Percentiles rank a stretch among this genome's conserved stretches.
phyloP scores from a whole-genome alignment of 495 filamentous ascomycete genomes.

The Aspergillus affinis region DNA sequence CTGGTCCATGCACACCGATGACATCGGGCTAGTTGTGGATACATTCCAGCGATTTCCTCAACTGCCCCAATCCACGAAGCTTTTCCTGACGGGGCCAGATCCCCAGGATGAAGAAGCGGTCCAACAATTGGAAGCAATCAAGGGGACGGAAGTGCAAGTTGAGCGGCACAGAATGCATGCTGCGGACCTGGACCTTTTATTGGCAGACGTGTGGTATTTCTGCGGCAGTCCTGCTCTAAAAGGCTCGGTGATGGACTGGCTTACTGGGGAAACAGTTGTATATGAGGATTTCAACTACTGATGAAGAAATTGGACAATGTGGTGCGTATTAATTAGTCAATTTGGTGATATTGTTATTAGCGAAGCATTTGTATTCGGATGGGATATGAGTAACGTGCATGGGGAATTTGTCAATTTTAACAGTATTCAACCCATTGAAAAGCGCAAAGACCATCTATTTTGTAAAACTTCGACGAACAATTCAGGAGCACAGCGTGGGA shows the following conservation, averaged over 20 bases:
- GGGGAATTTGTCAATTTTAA: neutral
- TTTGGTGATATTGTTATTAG: neutral
- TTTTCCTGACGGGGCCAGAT: constrained; percentile 62
- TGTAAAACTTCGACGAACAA: no score
- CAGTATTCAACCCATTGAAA: neutral
- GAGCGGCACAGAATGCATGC: constrained; percentile 51
- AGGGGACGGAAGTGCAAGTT: constrained; percentile 41
- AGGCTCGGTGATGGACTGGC: constrained; percentile 58
- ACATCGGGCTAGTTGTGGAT: constrained; percentile 63
- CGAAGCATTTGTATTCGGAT: neutral
- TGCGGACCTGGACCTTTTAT: constrained; percentile 49
- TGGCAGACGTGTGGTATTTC: constrained; percentile 61
- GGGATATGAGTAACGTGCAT: neutral
- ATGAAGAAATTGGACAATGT: constrained; percentile 5
- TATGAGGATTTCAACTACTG: constrained; percentile 75
- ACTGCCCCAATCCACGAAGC: constrained; percentile 48
- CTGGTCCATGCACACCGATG: constrained; percentile 63
- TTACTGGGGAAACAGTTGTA: constrained; percentile 58
- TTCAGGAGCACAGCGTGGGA: neutral
- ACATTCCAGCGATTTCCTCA: constrained; percentile 50
- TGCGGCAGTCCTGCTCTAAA: constrained; percentile 62
- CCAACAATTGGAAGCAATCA: constrained; percentile 24
- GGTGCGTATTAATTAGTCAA: neutral
- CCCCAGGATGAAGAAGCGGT: constrained; percentile 19
- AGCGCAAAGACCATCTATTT: neutral